Evolutionary conservation across 2,329 filamentous ascomycete species (phyloP), one percentile per base, ranked within the genome.

Genomic region (Botrytis elliptica): DNA sequence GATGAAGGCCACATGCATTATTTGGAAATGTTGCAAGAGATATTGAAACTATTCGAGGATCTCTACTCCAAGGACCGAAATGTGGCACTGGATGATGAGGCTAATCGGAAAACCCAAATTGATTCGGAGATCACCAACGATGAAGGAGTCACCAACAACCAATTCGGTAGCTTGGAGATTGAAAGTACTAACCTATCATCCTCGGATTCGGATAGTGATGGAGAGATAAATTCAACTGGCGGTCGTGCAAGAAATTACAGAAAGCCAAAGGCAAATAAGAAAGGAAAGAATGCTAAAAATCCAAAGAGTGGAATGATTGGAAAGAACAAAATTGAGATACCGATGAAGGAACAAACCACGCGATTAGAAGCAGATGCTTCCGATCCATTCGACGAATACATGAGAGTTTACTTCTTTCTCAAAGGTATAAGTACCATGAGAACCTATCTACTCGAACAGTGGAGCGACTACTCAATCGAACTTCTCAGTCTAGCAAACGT

Each of bases 321-420:
- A 52, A 14, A 52, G 49, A 52, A 52, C 10, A 0, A n/a, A 52
- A 52, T 14, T 2, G 22, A n/a, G 10, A 6, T 52, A n/a, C 49
- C 49, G 25, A 52, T 8, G 6, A 25, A 52, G 0, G 49, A 52
- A 52, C 22, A 52, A n/a, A 52, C 5, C 10, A n/a, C 1, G 25
- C 25, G 0, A n/a, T 52, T 25, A 12, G 73, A 76, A 42, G 73
- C 76, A 18, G 76, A 76, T 0, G 76, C 76, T 0, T 75, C 78
- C 9, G 80, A 82, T 46, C 25, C 25, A 14, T 52, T 52, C 25
- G 49, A 52, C 1, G 68, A 79, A 55, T 81, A 81, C 75, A 81
- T 82, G 79, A 76, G 82, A 68, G 74, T 83, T 36, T 81, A 82
- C 66, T 82, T 80, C 74, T 81, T 82, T 73, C 82, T 82, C 73